Evolutionary conservation across 768 basidiomycete species (phyloP), one percentile per base, ranked within the genome.

Genomic region (Collybia sp.): DNA sequence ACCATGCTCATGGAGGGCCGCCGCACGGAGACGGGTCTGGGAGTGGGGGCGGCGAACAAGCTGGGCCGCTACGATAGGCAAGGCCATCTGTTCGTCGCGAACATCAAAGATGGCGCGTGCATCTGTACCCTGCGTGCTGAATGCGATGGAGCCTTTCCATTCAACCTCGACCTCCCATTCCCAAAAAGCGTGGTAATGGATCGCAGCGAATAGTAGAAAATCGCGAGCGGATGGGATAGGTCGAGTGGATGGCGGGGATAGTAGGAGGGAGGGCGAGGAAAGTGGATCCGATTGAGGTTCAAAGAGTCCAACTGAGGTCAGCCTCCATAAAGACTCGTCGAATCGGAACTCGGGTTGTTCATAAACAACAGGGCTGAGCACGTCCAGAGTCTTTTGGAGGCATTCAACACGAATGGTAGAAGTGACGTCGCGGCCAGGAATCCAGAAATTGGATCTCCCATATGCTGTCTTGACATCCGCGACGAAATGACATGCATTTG

Each of bases 371-470:
- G 45, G 43, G 31, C 34, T 38, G 16, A 48, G 41, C 32, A 51
- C 19, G 1, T 20, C 16, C n/a, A 56, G 12, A 12, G 52, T 51
- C 40, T 47, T 52, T 19, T 54, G 25, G 51, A 59, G 43, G 17
- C 56, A 54, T 45, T 57, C 47, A n/a, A 41, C 33, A 19, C 59
- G 51, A 12, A 57, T 52, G 2, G 31, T 38, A 13, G 13, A 17
- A 15, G 48, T 45, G 2, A 63, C 43, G 4, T 52, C 41, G 16
- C 58, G 52, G 5, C 58, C 46, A 17, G 51, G 44, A 8, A 63
- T 38, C 62, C 62, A 63, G 40, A 63, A 60, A 48, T 60, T 58
- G 15, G 49, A 52, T 34, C 34, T 36, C 5, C 62, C 62, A 39
- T 38, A 42, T 2, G 55, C 54, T 5, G 46, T 41, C 8, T 54